Evolutionary conservation across 495 filamentous ascomycete species (phyloP), one percentile per base, ranked within the genome.

Genomic region (Penicillium alfredii): DNA sequence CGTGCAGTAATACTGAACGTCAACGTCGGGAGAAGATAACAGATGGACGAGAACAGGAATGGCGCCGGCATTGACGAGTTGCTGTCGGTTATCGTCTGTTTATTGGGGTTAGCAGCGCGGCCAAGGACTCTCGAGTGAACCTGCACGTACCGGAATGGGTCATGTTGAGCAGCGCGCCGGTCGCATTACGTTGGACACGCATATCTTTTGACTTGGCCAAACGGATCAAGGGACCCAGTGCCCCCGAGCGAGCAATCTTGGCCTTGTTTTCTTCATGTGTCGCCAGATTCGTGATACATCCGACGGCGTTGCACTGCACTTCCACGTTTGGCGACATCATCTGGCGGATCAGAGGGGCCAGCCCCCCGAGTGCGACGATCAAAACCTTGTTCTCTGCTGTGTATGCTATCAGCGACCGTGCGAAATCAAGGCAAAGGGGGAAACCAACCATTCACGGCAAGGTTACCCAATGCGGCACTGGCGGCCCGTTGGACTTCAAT

Each of bases 281-380:
- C 40, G 92, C 92, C 18, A 98, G 63, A 55, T 98, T 98, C 4
- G 92, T 98, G 51, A 98, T 97, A 66, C 92, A 98, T 26, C 92
- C 92, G 32, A 98, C 92, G 21, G 92, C 92, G 58, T 98, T 98
- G 74, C 92, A 98, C 61, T 97, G 92, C 20, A 98, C 92, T 62
- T 98, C 92, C 44, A 98, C 92, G 50, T 98, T 98, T n/a, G 82
- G 78, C 25, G 90, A 96, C 72, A 88, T 88, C 92, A 98, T 98
- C 63, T 97, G 93, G 30, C 85, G 82, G 65, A 98, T 98, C 33
- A 98, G 76, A 34, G 93, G 92, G 25, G 77, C 75, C 46, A 98
- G 75, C 21, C 92, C 92, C 50, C 89, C 89, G 8, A 98, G 79
- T 27, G 82, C 73, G 42, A 98, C 92, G 42, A 98, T 97, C 51